Percentiles rank a stretch among this genome's conserved stretches.
Evolutionary conservation across 129 eudicot genomes (phyloP).

Genomic region (Centella asiatica): DNA sequence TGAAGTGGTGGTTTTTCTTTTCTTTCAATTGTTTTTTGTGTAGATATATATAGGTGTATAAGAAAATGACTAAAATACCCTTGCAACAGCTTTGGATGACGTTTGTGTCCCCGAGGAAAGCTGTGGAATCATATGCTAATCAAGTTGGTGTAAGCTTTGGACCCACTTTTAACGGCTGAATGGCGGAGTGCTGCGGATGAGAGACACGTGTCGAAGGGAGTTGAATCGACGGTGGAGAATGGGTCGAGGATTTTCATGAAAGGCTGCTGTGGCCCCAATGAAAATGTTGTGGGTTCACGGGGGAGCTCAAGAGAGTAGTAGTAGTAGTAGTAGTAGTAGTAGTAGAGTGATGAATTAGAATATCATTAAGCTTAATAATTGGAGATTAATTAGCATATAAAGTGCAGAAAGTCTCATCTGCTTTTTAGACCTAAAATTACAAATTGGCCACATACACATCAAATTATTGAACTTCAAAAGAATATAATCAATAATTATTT

Average conservation of each 20-base stretch:
- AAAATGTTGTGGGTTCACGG: neutral
- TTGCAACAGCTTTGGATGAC: neutral
- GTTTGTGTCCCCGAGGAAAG: neutral
- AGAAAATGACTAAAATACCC: neutral
- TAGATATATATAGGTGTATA: neutral
- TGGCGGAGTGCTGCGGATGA: neutral
- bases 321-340: too few species aligned
- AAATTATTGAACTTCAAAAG: too few species aligned
- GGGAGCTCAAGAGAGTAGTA: too few species aligned
- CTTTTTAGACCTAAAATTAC: too few species aligned
- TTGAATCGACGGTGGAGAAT: slow-evolving; percentile 7
- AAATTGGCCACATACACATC: too few species aligned
- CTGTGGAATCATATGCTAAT: slow-evolving; percentile 10
- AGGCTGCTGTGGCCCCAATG: too few species aligned
- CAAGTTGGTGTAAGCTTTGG: slow-evolving; percentile 4
- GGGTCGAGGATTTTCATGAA: neutral
- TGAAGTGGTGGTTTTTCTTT: slow-evolving; percentile 1
- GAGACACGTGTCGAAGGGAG: slow-evolving; percentile 1
- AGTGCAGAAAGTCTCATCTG: too few species aligned
- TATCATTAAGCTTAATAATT: neutral
- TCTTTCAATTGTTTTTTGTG: too few species aligned
- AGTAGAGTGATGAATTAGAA: neutral
- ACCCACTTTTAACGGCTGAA: slow-evolving; percentile 23
- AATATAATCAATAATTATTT: too few species aligned
- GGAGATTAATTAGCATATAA: too few species aligned